phyloP scores from a whole-genome alignment of 371 early-diverging fungal genomes.

The Mortierella sp. region DNA sequence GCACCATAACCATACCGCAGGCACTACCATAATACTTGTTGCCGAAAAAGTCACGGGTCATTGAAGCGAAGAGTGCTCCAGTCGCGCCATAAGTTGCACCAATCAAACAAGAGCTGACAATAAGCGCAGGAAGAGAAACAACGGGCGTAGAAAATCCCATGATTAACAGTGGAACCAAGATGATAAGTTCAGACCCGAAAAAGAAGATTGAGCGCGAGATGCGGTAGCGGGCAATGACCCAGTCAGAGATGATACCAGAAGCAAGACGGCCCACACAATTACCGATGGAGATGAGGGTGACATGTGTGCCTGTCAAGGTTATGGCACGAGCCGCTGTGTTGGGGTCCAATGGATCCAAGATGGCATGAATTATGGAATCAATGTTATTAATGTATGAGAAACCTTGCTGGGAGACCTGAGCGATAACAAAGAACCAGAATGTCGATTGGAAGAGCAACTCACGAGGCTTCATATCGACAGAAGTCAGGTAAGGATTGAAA shows the following conservation, averaged over 20 bases:
- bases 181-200: conserved; percentile 39
- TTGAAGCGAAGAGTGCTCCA: conserved; percentile 52
- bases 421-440: conserved; percentile 57
- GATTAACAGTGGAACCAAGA: conserved; percentile 41
- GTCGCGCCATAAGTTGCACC: conserved; percentile 56
- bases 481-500: conserved; percentile 49
- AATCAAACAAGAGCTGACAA: conserved; percentile 40
- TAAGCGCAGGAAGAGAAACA: conserved; percentile 23
- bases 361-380: conserved; percentile 52
- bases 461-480: conserved; percentile 51
- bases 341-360: conserved; percentile 47
- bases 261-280: conserved; percentile 55
- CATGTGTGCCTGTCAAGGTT: conserved; percentile 46
- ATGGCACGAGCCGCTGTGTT: conserved; percentile 27
- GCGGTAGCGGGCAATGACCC: conserved; percentile 50
- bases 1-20: conserved; percentile 54
- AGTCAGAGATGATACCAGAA: conserved; percentile 49
- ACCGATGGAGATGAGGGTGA: conserved; percentile 52
- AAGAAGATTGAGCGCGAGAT: conserved; percentile 54
- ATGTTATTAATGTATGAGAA: conserved; percentile 57
- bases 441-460: conserved; percentile 41
- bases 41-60: conserved; percentile 55
- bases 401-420: conserved; percentile 52
- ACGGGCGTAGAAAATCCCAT: conserved; percentile 33
- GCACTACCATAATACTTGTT: conserved; percentile 46